Conservation (phyloP, 768 basidiomycete species). For the Mycena indigotica region DNA sequence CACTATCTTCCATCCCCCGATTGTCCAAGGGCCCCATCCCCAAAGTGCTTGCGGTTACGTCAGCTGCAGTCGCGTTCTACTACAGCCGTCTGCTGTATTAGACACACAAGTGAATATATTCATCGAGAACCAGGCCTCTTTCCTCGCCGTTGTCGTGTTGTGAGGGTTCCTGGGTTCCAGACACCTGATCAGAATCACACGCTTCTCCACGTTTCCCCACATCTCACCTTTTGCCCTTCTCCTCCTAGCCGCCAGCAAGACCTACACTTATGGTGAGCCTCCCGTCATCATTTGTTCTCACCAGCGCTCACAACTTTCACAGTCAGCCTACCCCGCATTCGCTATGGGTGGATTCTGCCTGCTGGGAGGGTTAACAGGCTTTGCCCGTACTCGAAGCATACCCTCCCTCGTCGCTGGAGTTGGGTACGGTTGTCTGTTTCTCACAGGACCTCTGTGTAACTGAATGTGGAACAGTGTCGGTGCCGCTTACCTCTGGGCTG, state of each 20-base stretch:
- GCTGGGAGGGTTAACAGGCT: constrained; percentile 76
- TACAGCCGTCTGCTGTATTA: constrained; percentile 45
- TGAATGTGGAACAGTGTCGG: constrained; percentile 57
- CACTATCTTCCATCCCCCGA: constrained; percentile 53
- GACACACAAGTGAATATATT: not conserved
- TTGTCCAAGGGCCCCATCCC: constrained; percentile 56
- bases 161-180: not conserved
- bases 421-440: constrained; percentile 47
- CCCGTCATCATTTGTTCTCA: not conserved
- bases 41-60: constrained; percentile 44
- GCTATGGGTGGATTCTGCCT: constrained; percentile 76
- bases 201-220: constrained; percentile 1
- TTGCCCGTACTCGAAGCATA: constrained; percentile 69
- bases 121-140: not conserved
- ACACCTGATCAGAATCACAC: constrained; percentile 1
- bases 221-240: not conserved
- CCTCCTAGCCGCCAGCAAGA: not conserved
- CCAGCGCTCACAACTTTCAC: too few species aligned
- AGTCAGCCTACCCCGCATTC: constrained; percentile 85
- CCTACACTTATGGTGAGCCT: not conserved
- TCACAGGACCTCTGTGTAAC: not conserved
- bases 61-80: constrained; percentile 45
- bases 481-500: constrained; percentile 77
- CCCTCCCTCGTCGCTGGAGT: constrained; percentile 85
- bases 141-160: not conserved